Conservation (phyloP, 2,329 filamentous ascomycete species). For the Epichloe coenophiala region DNA sequence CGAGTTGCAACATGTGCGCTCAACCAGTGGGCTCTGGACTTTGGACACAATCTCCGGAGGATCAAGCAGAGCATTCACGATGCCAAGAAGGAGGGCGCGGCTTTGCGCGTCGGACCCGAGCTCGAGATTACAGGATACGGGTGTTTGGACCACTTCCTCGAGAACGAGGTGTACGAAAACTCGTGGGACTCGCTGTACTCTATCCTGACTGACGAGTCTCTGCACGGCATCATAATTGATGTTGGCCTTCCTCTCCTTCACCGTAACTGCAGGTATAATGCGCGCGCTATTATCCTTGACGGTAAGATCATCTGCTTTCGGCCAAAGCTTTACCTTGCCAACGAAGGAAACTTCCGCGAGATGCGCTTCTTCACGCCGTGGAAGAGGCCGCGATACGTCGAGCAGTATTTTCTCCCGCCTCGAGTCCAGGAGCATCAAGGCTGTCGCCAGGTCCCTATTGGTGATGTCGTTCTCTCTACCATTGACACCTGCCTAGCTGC, state of each 20-base stretch:
- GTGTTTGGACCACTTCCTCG: conserved; percentile 32
- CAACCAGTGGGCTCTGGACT: conserved; percentile 22
- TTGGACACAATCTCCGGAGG: conserved; percentile 47
- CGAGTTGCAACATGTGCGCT: conserved; percentile 22
- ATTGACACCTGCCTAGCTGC: conserved; percentile 26
- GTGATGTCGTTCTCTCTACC: conserved; percentile 23
- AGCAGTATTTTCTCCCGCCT: conserved; percentile 21
- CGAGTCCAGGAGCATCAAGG: conserved; percentile 18
- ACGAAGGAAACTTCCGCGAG: conserved; percentile 23
- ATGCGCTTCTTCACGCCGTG: conserved; percentile 25
- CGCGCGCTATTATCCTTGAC: conserved; percentile 25
- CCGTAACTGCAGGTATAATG: conserved; percentile 11
- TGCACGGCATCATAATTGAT: conserved; percentile 25
- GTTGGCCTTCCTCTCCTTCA: conserved; percentile 29
- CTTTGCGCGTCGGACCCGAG: conserved; percentile 44
- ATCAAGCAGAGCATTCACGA: conserved; percentile 50
- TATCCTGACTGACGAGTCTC: conserved; percentile 19
- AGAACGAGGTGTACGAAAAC: conserved; percentile 24
- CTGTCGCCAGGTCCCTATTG: conserved; percentile 22
- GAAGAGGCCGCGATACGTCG: conserved; percentile 18
- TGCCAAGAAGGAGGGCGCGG: conserved; percentile 49
- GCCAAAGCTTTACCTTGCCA: conserved; percentile 19
- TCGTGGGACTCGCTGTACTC: conserved; percentile 18
- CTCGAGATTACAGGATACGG: conserved; percentile 26
- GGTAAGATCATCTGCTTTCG: conserved; percentile 53